A percentile compares a stretch with the other conserved stretches of the same genome.
phyloP scores from a whole-genome alignment of 768 basidiomycete genomes.

The Sarcomyxa edulis region DNA sequence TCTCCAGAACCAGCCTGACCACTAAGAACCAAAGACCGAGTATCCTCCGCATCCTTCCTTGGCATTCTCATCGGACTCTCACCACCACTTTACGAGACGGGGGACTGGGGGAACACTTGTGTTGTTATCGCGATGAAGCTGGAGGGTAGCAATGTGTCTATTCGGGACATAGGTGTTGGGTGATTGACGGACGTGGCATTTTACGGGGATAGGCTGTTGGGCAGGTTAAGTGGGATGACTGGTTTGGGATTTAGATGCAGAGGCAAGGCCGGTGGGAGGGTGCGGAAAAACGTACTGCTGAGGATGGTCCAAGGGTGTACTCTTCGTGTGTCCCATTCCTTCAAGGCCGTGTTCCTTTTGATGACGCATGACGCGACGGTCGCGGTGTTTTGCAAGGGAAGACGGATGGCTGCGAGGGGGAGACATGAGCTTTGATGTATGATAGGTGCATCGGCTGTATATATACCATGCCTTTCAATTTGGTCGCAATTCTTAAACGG shows the following conservation, averaged over 20 bases:
- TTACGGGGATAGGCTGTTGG: too few species aligned
- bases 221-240: neutral
- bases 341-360: slow-evolving; percentile 35
- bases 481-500: slow-evolving; percentile 47
- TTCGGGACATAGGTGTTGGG: slow-evolving; percentile 39
- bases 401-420: slow-evolving; percentile 37
- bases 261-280: too few species aligned
- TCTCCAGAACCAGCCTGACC: slow-evolving; percentile 6
- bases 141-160: slow-evolving; percentile 10
- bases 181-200: slow-evolving; percentile 18
- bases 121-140: slow-evolving; percentile 38
- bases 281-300: too few species aligned
- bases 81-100: slow-evolving; percentile 35
- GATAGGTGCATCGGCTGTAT: neutral
- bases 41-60: slow-evolving; percentile 47
- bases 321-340: slow-evolving; percentile 45
- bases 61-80: slow-evolving; percentile 33
- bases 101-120: slow-evolving; percentile 38
- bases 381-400: slow-evolving; percentile 35
- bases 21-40: slow-evolving; percentile 37
- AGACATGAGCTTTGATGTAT: neutral
- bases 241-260: neutral
- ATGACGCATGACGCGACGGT: slow-evolving; percentile 29
- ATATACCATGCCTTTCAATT: slow-evolving; percentile 46
- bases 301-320: slow-evolving; percentile 41